Evolutionary conservation across 352 stramenopile genomes (phyloP), one percentile per base, ranked within the genome.

Genomic region (Phytophthora crassamura): DNA sequence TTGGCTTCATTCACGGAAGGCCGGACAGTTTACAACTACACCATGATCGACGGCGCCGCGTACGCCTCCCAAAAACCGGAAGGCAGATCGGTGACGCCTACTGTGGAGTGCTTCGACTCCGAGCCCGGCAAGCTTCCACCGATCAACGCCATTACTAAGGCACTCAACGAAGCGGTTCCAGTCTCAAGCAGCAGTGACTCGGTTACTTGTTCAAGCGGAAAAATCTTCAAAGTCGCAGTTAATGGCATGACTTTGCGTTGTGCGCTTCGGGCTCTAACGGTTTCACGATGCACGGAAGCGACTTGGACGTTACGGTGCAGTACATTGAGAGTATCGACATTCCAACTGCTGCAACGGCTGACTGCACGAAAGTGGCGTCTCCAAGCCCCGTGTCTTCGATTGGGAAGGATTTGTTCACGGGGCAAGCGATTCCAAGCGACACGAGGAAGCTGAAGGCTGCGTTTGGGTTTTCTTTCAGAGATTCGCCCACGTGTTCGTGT

Each of bases 11-110:
- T 75, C 40, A 43, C 53, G 34, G 49, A 68, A 25, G 42, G 50
- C 35, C 45, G 53, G 9, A 67, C 54, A 2, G 16, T 64, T 3
- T 51, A 74, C 35, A 75, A 72, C 39, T 80, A 77, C 59, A 67
- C 57, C n/a, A 47, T 80, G 10, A 46, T 80, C 25, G 57, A 80
- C 22, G 55, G 69, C 3, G 40, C 65, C 14, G 45, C 63, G 20
- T 80, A 75, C 52, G 33, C 40, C 15, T 25, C 51, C 12, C 42
- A 53, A 16, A 60, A 54, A 45, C 45, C 34, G 5, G 40, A 63
- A 45, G 49, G 36, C 12, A 64, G 51, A 2, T 39, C 45, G 0
- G 36, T 39, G 14, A 49, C 53, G 15, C 41, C 47, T 7, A 34
- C 32, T 22, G 34, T 52, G 10, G 49, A 49, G 14, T 70, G 62